These are phyloP conservation scores for Boletus pseudo-olivaceus DNA, from an alignment of 768 basidiomycete species.

Conservation along the genomic window DNA sequence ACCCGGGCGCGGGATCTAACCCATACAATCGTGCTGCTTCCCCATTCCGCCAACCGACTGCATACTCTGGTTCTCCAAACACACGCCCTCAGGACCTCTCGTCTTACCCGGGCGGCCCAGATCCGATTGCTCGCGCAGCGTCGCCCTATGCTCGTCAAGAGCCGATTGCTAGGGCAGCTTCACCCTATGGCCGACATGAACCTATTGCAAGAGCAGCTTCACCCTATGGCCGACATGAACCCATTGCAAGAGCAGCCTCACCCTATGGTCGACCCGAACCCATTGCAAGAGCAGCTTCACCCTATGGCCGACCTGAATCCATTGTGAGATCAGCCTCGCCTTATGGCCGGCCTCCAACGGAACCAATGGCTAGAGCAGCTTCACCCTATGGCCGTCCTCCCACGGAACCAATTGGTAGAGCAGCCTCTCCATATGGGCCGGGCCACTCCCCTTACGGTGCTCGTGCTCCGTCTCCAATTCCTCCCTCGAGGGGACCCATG, in stretches of 20 bases:
- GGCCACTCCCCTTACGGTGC: conserved; percentile 24
- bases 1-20: conserved; percentile 25
- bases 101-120: conserved; percentile 37
- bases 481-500: conserved; percentile 17
- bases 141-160: conserved; percentile 37
- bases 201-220: conserved; percentile 31
- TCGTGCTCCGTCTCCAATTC: conserved; percentile 30
- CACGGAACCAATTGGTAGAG: conserved; percentile 40
- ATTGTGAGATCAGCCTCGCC: conserved; percentile 27
- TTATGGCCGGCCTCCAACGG: conserved; percentile 31
- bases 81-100: conserved; percentile 45
- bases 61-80: conserved; percentile 45
- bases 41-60: conserved; percentile 31
- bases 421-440: conserved; percentile 30
- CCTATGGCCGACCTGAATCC: conserved; percentile 33
- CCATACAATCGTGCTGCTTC: conserved; percentile 34
- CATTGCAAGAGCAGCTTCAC: conserved; percentile 30
- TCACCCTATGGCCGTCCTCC: conserved; percentile 36
- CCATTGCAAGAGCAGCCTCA: conserved; percentile 30
- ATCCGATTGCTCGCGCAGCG: conserved; percentile 30
- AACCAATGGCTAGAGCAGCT: conserved; percentile 38
- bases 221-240: conserved; percentile 34
- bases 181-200: conserved; percentile 35
- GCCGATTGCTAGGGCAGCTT: conserved; percentile 28
- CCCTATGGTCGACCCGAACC: conserved; percentile 35